Conservation (phyloP, 148 eudicot species). For the Arctostaphylos glauca region DNA sequence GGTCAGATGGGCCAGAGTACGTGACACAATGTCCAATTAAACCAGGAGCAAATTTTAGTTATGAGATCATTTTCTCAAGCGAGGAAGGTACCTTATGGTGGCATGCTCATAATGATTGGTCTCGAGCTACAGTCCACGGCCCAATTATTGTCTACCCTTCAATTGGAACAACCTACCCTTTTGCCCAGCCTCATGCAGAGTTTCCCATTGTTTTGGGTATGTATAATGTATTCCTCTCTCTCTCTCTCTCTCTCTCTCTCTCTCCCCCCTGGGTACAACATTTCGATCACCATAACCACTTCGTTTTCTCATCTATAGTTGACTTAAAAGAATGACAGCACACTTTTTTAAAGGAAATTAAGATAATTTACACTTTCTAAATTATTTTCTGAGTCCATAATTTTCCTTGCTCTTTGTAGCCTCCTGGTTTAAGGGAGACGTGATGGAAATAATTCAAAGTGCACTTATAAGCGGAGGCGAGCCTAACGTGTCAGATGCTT, state of each 20-base stretch:
- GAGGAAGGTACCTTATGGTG: constrained; percentile 12
- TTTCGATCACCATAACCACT: too few species aligned
- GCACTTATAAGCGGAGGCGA: constrained; percentile 24
- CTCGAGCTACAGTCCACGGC: constrained; percentile 9
- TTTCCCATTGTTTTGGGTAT: constrained; percentile 7
- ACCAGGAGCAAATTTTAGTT: neutral
- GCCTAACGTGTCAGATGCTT: constrained; percentile 23
- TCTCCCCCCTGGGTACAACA: neutral
- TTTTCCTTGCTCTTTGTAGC: neutral
- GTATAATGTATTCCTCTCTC: neutral
- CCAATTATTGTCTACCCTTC: neutral
- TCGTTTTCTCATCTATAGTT: too few species aligned
- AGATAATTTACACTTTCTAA: too few species aligned
- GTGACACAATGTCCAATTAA: neutral
- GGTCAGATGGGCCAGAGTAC: constrained; percentile 14
- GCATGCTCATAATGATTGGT: constrained; percentile 12
- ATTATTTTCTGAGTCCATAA: neutral
- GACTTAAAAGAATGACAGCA: too few species aligned
- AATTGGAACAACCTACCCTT: neutral
- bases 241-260: neutral
- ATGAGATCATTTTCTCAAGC: constrained; percentile 1
- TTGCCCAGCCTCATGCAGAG: neutral
- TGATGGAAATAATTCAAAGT: constrained; percentile 21
- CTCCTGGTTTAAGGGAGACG: constrained; percentile 29
- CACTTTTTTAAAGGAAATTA: too few species aligned